Base-by-base conservation (phyloP, 495 filamentous ascomycete species). In the Penicillium bialowiezense region DNA sequence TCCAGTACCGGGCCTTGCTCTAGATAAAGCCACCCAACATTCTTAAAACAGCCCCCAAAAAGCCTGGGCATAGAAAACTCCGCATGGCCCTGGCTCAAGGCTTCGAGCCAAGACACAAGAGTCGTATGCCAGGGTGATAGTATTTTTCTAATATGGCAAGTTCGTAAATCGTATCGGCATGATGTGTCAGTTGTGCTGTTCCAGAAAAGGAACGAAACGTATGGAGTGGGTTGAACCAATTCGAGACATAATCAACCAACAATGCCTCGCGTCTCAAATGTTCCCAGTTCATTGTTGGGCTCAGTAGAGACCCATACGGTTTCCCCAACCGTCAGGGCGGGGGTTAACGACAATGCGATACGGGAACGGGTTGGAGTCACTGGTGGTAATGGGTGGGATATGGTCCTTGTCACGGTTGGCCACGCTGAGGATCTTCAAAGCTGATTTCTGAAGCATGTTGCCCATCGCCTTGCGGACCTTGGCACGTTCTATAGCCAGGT, bases 371-470 rank as follows among this genome's bases (percentile, higher is more conserved):
- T 97, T 97, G 38, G 84, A 75, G 24, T 96, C 91, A 58, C 82
- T 91, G 7, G 89, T 92, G 19, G 90, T 97, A 49, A 98, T 97
- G 39, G 93, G 95, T 23, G 93, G 93, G 59, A 98, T 96, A 70
- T 98, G 93, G 60, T 96, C 90, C 65, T 95, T 96, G 58, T 96
- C 87, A 10, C 77, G 68, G 66, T 95, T 95, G 51, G 89, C 93
- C 24, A 84, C 84, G 38, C 80, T 83, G 17, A 97, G 77, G 53
- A 96, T 90, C 63, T 95, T 95, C 73, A 95, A 78, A 36, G 89
- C 84, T 3, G 90, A 85, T 49, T 88, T 88, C 24, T 90, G 84
- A 28, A 98, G 81, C 54, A 87, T 90, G 32, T 85, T 86, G 50
- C 88, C 88, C 82, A 95, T 95, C 20, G 89, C 89, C 51, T 80